Conservation (phyloP, 73 alveolate species). For the Symbiodinium pilosum region DNA sequence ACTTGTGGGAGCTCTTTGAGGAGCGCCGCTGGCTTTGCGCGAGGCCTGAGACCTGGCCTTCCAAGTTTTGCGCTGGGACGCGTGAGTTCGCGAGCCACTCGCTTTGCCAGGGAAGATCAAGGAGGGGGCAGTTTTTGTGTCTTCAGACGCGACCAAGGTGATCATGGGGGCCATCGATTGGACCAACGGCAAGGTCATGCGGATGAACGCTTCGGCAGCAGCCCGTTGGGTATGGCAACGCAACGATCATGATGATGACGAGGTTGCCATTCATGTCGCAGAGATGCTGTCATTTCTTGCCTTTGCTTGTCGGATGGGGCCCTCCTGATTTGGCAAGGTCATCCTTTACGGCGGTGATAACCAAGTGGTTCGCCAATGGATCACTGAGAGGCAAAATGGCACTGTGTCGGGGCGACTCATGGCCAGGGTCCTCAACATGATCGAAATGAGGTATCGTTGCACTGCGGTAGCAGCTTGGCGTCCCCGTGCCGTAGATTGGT, state of each 20-base stretch:
- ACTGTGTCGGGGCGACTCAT: background rate
- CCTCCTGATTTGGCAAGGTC: background rate
- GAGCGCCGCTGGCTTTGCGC: too few species aligned
- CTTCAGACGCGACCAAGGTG: background rate
- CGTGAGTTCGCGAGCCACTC: too few species aligned
- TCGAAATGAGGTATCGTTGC: constrained; percentile 14
- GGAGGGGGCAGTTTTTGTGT: too few species aligned
- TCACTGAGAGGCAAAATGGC: background rate
- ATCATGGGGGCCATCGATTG: background rate
- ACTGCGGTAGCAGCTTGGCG: background rate
- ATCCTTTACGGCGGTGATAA: constrained; percentile 34
- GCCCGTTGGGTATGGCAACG: background rate
- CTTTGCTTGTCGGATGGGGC: background rate
- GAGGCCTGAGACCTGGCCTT: too few species aligned
- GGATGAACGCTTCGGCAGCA: background rate
- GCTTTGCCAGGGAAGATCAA: too few species aligned
- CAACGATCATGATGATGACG: background rate
- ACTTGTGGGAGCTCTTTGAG: too few species aligned
- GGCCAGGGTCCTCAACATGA: background rate
- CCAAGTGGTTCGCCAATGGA: background rate
- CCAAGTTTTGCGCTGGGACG: too few species aligned
- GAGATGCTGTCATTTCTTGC: too few species aligned
- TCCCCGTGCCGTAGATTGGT: background rate
- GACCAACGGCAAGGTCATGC: background rate
- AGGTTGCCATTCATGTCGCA: too few species aligned